Base-by-base conservation (phyloP, 2,329 filamentous ascomycete species). In the Fusarium armeniacum region DNA sequence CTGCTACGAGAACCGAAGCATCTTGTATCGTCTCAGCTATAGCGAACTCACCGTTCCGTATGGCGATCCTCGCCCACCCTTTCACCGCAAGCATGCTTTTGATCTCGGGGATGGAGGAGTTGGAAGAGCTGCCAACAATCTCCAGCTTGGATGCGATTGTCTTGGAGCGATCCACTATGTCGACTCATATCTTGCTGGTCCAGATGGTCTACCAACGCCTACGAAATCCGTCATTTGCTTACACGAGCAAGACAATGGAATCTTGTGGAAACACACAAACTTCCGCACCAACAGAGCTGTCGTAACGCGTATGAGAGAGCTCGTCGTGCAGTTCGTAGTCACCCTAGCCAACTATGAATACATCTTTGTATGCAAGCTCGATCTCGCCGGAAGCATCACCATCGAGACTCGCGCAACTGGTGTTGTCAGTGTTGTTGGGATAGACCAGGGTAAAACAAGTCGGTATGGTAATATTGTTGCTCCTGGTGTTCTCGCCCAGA, bases 41-140 rank as follows among this genome's bases (percentile, higher is more conserved):
- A 88, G 87, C 66, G 91, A 93, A 76, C 91, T 93, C 87, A 87
- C 87, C 3, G 89, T 91, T 0, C 89, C 89, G 0, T 93, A 92
- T 69, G 89, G 83, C 5, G 90, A 92, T 71, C 88, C 88, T 1
- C 85, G 90, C 2, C 80, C 84, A 1, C 90, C 90, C 0, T 92
- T 87, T 75, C 88, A 90, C 54, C 85, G 90, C 43, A 93, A 93
- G 76, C 87, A 90, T 55, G 90, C 90, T 1, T 92, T 93, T 64
- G 90, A 93, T 68, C 85, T 92, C 51, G 90, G 90, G 3, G 88
- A 91, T 54, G 88, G 86, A 28, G 90, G 89, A 6, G 86, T 87
- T 6, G 90, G 90, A 2, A 83, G 87, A 64, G 88, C 85, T 59
- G 87, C 89, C 12, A 92, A 92, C 76, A 91, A 91, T 62, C 82